Conservation (phyloP, 2,329 filamentous ascomycete species). For the Colletotrichum somersetense region DNA sequence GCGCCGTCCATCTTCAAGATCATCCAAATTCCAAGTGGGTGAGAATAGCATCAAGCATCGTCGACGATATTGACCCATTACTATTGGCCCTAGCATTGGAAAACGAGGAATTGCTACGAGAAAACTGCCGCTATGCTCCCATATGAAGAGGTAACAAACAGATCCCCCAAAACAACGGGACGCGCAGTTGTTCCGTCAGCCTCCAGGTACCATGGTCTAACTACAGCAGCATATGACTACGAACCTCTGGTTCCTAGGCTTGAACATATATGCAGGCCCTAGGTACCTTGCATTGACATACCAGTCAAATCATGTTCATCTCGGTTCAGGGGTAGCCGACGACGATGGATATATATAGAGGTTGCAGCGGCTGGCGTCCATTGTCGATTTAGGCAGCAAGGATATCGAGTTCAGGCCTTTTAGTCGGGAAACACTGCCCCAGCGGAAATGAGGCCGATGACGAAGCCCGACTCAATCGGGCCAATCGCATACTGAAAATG, state of each 20-base stretch:
- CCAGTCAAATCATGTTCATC: background rate
- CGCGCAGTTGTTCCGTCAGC: slow-evolving; percentile 23
- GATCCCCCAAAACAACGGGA: slow-evolving; percentile 30
- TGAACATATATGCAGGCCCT: background rate
- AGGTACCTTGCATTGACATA: background rate
- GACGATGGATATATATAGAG: background rate
- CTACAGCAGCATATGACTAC: background rate
- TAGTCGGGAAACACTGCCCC: background rate
- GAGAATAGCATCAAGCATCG: background rate
- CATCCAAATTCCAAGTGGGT: background rate
- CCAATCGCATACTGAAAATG: background rate
- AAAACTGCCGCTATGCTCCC: background rate
- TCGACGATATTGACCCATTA: background rate
- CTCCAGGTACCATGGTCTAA: slow-evolving; percentile 1
- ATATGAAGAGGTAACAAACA: slow-evolving; percentile 12
- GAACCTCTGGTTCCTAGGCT: background rate
- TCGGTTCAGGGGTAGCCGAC: slow-evolving; percentile 2
- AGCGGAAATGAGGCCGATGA: slow-evolving; percentile 11
- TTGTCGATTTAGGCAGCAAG: background rate
- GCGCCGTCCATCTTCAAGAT: background rate
- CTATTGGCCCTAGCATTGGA: no score
- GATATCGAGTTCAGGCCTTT: background rate
- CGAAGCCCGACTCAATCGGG: background rate
- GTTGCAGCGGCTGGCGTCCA: background rate
- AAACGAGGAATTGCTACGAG: background rate